Evolutionary conservation across 1,284 basidiomycete species (phyloP), one percentile per base, ranked within the genome.

Genomic region (Ceraceosorus bombacis): DNA sequence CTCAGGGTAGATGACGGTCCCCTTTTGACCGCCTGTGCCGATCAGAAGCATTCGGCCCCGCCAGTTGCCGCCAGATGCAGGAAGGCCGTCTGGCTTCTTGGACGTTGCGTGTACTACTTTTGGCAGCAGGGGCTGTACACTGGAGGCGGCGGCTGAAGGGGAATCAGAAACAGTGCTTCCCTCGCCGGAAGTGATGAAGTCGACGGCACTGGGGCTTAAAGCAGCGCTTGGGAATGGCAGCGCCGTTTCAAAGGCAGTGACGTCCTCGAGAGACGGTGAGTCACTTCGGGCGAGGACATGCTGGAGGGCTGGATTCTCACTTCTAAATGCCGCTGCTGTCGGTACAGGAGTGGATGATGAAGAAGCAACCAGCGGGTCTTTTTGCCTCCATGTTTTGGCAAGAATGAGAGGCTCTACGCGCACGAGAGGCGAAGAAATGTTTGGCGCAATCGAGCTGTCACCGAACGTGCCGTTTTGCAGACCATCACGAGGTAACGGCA

Each of bases 1-100:
- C 36, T 67, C 63, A 4, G 67, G 63, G 17, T 61, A 68, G 9
- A 57, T 50, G 43, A 62, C 63, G 5, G 61, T 53, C 1, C 69
- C 69, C 6, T 61, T 57, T 15, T 60, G 57, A 38, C 65, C 69
- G 5, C 63, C 67, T 6, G 54, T 63, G n/a, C 65, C 67, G 12
- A 62, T 58, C 40, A 63, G 61, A n/a, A 68, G 49, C 17, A 65
- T 54, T 5, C 69, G 56, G 38, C 66, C 66, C 36, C 38, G 53
- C 69, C 67, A 71, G 40, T 59, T 59, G 13, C 27, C 36, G 38
- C 51, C 27, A 36, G 49, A 54, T 41, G 65, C 66, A 13, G 62
- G 46, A 12, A 27, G 27, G 27, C 53, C 53, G 37, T 50, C 37
- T 7, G 37, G 17, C 8, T 6, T 50, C 8, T 27, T 37, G 8